Evolutionary conservation across 2,329 filamentous ascomycete genomes (phyloP).

Genomic region (Magnaporthiopsis poae): DNA sequence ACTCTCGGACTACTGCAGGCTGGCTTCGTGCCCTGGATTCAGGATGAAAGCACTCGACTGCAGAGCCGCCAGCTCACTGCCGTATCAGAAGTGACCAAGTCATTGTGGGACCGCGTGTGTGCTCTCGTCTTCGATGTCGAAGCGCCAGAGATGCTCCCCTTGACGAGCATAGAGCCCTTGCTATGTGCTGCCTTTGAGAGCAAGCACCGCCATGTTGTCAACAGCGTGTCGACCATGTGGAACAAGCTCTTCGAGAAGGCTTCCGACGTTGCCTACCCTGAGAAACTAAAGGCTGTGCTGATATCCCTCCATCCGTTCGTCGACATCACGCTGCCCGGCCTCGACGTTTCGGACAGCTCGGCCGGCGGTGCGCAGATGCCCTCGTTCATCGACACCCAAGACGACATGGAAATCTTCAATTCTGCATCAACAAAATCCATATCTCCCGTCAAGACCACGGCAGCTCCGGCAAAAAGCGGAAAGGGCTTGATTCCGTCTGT

Average conservation of each 20-base stretch:
- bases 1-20: constrained; percentile 52
- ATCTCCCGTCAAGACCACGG: background rate
- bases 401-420: constrained; percentile 28
- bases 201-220: constrained; percentile 47
- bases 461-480: constrained; percentile 16
- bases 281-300: constrained; percentile 52
- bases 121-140: constrained; percentile 25
- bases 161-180: constrained; percentile 44
- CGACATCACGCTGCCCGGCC: constrained; percentile 36
- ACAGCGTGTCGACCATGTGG: constrained; percentile 48
- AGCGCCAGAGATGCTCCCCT: constrained; percentile 31
- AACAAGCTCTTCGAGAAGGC: constrained; percentile 57
- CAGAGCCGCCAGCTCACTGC: constrained; percentile 29
- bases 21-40: constrained; percentile 54
- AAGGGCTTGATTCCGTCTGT: constrained; percentile 18
- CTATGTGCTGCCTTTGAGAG: constrained; percentile 47
- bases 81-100: constrained; percentile 33
- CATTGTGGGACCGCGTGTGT: constrained; percentile 42
- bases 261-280: constrained; percentile 53
- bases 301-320: constrained; percentile 46
- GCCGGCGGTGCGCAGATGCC: constrained; percentile 28
- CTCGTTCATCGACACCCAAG: constrained; percentile 39
- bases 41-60: constrained; percentile 41
- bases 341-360: constrained; percentile 26
- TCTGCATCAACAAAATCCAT: constrained; percentile 18